Base-by-base conservation (phyloP, 139 green algal species). In the Monoraphidium neglectum region DNA sequence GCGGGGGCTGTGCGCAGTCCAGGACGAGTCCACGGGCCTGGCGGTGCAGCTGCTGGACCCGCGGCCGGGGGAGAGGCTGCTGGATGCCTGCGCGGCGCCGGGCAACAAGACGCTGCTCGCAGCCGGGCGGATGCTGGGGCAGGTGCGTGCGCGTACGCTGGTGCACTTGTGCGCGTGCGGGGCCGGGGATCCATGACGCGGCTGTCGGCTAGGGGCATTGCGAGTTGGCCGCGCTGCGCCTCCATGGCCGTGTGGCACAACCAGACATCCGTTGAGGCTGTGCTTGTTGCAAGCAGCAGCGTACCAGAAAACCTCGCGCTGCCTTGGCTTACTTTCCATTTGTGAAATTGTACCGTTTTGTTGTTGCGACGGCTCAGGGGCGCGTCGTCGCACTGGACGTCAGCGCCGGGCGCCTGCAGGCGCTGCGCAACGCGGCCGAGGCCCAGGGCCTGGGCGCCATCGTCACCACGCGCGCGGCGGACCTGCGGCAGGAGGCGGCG, bases 21-120 rank as follows among this genome's bases (percentile, higher is more conserved):
- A 98, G 82, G 93, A 97, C 63, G 91, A 97, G 66, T 84, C 87
- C 0, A 94, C 94, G 0, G 94, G 88, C 6, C 77, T 97, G 68
- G 94, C 97, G 64, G 90, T 98, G 18, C 59, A 72, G 3, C 59
- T 94, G 73, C 76, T 98, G 71, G 84, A 90, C 59, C 93, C 94
- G 2, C 83, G 85, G 76, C 89, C 90, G 0, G 93, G 91, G 0
- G 94, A 98, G 24, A 24, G 21, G 1, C 32, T 98, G 16, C 84
- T 98, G 37, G 94, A 98, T 81, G 87, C 78, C 61, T 98, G 94
- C 68, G 91, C 94, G 16, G 95, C 94, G 1, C 94, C 94, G 0
- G 94, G 94, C 10, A 93, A 94, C 63, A 98, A 98, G 81, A 77
- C 92, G 15, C 77, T 96, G 36, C 95, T 92, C 64, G 82, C 89